phyloP scores from a whole-genome alignment of 2,329 filamentous ascomycete species.

The Fonsecaea multimorphosa region DNA sequence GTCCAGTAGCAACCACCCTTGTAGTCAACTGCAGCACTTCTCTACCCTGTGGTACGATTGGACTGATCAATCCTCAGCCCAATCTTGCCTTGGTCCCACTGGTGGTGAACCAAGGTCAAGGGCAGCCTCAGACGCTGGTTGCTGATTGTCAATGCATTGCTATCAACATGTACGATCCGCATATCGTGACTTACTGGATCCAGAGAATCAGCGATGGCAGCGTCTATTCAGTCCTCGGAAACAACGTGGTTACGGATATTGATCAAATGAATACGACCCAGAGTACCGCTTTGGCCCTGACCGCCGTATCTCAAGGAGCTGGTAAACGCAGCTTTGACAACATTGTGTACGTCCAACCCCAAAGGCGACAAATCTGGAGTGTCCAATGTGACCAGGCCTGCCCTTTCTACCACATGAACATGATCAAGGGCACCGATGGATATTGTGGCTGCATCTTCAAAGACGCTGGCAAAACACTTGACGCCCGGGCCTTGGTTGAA shows the following conservation, averaged over 20 bases:
- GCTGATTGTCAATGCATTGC: slow-evolving; percentile 38
- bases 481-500: slow-evolving; percentile 21
- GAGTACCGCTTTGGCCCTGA: slow-evolving; percentile 31
- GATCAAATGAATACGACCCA: slow-evolving; percentile 34
- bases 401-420: slow-evolving; percentile 33
- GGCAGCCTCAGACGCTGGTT: slow-evolving; percentile 29
- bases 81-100: slow-evolving; percentile 36
- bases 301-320: slow-evolving; percentile 19
- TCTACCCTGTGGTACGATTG: slow-evolving; percentile 35
- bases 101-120: slow-evolving; percentile 33
- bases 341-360: slow-evolving; percentile 19
- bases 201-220: slow-evolving; percentile 33
- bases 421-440: slow-evolving; percentile 28
- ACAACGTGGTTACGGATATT: slow-evolving; percentile 37
- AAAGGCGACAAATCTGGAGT: slow-evolving; percentile 32
- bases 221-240: slow-evolving; percentile 35
- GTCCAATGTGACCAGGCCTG: slow-evolving; percentile 28
- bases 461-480: slow-evolving; percentile 27
- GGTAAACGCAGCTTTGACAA: slow-evolving; percentile 25
- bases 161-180: slow-evolving; percentile 38
- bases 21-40: slow-evolving; percentile 37
- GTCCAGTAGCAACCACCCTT: slow-evolving; percentile 34
- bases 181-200: slow-evolving; percentile 37
- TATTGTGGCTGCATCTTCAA: slow-evolving; percentile 37
- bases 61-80: slow-evolving; percentile 29